Evolutionary conservation across 352 stramenopile genomes (phyloP), one percentile per base, ranked within the genome.

Genomic region (Phytophthora rubi): DNA sequence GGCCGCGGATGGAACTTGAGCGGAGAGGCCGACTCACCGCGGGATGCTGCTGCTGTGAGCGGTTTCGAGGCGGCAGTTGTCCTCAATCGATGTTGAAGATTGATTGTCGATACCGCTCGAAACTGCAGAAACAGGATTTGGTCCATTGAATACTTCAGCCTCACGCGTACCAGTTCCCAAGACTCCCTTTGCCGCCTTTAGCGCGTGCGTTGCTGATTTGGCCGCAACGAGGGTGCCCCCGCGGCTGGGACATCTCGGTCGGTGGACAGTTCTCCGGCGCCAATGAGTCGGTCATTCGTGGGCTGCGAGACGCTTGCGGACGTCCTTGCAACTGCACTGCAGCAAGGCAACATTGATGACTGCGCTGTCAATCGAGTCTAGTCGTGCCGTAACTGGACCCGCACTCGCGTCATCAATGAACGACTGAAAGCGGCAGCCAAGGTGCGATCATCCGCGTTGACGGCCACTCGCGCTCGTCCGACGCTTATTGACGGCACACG

Each of bases 141-240:
- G 39, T 21, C 39, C 13, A 15, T 42, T 16, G 35, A 42, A 42
- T 13, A 9, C 35, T 16, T 10, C 4, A 16, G 35, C 35, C 15
- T 8, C 9, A 32, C 13, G 33, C 16, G 2, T 23, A 54, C 53
- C 62, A 63, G 62, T 60, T 59, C 59, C 23, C 37, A 42, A n/a
- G 28, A 5, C 44, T 62, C 21, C 33, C 32, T 39, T 65, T 21
- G 47, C 48, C 62, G 58, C 23, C 26, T 54, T 37, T 4, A 9
- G 45, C 42, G n/a, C 59, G 9, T 65, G 48, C 63, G 57, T 71
- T 65, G 69, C 59, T 76, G 64, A 76, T 70, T 70, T 70, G n/a
- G 64, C 49, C 26, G 39, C 54, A 59, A 32, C 44, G 51, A 52
- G 37, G 39, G 35, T 23, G 47, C 21, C 52, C 28, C 23, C 49